phyloP scores from a whole-genome alignment of 495 filamentous ascomycete species.

The Cairneyella variabilis region DNA sequence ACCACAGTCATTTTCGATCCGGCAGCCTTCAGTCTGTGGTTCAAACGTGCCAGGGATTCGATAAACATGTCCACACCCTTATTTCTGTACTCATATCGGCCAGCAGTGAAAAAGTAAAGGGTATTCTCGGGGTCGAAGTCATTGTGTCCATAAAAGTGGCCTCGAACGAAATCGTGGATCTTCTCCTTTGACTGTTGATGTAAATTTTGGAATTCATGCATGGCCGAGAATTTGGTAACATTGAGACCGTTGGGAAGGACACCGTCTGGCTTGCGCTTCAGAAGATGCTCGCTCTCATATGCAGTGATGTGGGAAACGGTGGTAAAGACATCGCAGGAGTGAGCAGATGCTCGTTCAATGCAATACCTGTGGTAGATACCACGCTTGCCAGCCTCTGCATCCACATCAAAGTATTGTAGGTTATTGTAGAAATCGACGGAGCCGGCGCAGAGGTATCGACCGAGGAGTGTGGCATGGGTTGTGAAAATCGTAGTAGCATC shows the following conservation, averaged over 20 bases:
- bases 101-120: constrained; percentile 96
- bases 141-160: constrained; percentile 97
- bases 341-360: constrained; percentile 89
- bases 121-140: constrained; percentile 96
- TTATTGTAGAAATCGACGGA: constrained; percentile 99
- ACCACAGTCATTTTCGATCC: constrained; percentile 94
- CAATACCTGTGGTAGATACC: constrained; percentile 99
- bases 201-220: constrained; percentile 98
- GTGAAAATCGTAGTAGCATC: constrained; percentile 99
- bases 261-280: constrained; percentile 96
- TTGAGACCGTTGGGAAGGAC: constrained; percentile 96
- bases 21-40: constrained; percentile 80
- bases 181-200: constrained; percentile 95
- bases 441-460: constrained; percentile 93
- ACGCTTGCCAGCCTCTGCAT: constrained; percentile 93
- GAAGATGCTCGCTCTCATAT: constrained; percentile 93
- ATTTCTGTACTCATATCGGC: constrained; percentile 95
- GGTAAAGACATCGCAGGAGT: constrained; percentile 93
- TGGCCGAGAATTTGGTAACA: constrained; percentile 97
- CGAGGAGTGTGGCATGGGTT: constrained; percentile 91
- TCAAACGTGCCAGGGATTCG: constrained; percentile 88
- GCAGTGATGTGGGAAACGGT: constrained; percentile 98
- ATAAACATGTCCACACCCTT: constrained; percentile 99
- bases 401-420: constrained; percentile 93
- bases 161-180: constrained; percentile 96